Evolutionary conservation across 768 basidiomycete genomes (phyloP).

Genomic region (Lanmaoa pseudosensibilis): DNA sequence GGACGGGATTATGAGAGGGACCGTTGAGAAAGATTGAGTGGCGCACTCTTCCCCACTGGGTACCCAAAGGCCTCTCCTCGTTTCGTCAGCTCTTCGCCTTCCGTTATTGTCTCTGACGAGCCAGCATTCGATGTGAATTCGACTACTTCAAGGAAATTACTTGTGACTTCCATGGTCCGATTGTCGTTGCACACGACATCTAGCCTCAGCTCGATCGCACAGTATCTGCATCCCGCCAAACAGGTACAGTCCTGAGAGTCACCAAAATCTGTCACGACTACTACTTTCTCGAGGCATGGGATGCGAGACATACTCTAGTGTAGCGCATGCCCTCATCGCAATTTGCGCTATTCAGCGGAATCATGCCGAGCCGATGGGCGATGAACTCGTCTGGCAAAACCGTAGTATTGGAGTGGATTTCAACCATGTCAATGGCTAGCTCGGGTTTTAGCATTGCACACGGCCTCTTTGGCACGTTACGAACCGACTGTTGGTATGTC

Average conservation of each 20-base stretch:
- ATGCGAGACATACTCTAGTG: slow-evolving; percentile 53
- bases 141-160: slow-evolving; percentile 73
- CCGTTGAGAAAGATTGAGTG: background rate
- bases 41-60: slow-evolving; percentile 81
- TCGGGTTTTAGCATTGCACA: slow-evolving; percentile 3
- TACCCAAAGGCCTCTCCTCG: slow-evolving; percentile 73
- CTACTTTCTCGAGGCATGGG: background rate
- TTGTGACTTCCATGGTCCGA: slow-evolving; percentile 82
- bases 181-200: slow-evolving; percentile 72
- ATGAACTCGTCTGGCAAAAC: slow-evolving; percentile 98
- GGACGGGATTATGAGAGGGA: slow-evolving; percentile 5
- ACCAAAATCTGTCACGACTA: background rate
- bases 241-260: slow-evolving; percentile 84
- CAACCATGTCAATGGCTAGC: slow-evolving; percentile 94
- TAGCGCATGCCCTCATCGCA: slow-evolving; percentile 88
- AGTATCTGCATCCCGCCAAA: slow-evolving; percentile 77
- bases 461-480: slow-evolving; percentile 29
- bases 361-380: slow-evolving; percentile 91
- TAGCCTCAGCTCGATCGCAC: slow-evolving; percentile 81
- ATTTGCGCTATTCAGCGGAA: slow-evolving; percentile 84
- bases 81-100: slow-evolving; percentile 73
- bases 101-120: slow-evolving; percentile 32
- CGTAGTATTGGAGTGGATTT: slow-evolving; percentile 86
- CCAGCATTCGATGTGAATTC: slow-evolving; percentile 41
- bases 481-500: slow-evolving; percentile 94